Evolutionary conservation across 257 asterid species (phyloP), one percentile per base, ranked within the genome.

Genomic region (Solanum pinnatisectum): DNA sequence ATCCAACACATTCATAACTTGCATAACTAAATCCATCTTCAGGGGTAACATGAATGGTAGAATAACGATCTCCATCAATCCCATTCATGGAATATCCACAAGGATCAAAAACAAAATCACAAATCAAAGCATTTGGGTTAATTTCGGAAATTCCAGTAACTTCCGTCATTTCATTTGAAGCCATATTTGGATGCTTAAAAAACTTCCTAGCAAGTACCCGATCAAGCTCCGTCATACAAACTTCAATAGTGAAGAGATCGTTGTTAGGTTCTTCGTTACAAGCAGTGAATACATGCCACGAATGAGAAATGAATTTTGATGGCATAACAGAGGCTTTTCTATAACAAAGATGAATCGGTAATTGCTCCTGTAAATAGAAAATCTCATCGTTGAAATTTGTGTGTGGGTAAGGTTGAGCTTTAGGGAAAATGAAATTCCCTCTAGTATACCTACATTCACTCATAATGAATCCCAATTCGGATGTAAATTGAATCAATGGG

Each of bases 81-180:
- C 99, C 98, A 81, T 97, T 97, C 99, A 97, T 97, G 1, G 99
- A 97, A 85, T 97, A 97, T 0, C 99, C 99, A 84, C 99, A 97
- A 0, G 99, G 98, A 78, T 96, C 99, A 40, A 97, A 97, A 10
- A 96, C 98, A 84, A 92, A 97, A 88, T 97, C 99, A 22, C 99
- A 97, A 1, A 97, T 89, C 16, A 93, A 60, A 1, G 98, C 98
- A 23, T 89, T 91, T 11, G 89, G 83, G 46, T 94, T 95, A 14
- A 97, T 89, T 10, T 78, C 90, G 9, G 91, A 30, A 2, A 97
- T 95, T 44, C 99, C 98, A 1, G 98, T 95, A 0, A 88, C 25
- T 81, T 91, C 94, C 52, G 99, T 95, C 99, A 97, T 95, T 86
- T 95, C 99, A 81, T 81, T 93, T 39, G 98, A 99, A 39, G 95